A percentile compares a stretch with the other conserved stretches of the same genome.
Conservation (phyloP, 257 asterid species). For the Osmanthus fragrans region DNA sequence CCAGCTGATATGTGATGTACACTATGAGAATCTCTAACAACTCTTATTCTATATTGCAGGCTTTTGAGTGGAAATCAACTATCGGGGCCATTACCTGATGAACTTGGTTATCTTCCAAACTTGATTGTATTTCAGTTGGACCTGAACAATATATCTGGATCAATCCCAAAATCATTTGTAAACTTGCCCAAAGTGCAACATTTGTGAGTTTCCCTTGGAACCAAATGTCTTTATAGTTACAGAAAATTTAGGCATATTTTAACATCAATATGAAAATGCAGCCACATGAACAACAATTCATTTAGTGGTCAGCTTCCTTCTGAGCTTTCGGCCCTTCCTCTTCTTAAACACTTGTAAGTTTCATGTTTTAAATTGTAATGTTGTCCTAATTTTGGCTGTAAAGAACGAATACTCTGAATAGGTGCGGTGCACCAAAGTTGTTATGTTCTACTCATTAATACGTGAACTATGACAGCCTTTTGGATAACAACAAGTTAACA, state of each 20-base stretch:
- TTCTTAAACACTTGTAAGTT: slow-evolving; percentile 48
- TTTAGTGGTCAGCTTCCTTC: slow-evolving; percentile 57
- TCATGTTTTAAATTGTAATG: too few species aligned
- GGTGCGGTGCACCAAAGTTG: background rate
- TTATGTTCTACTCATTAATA: background rate
- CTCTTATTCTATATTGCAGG: slow-evolving; percentile 27
- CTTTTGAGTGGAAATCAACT: slow-evolving; percentile 50
- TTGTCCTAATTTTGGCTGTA: too few species aligned
- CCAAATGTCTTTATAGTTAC: background rate
- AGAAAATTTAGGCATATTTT: background rate
- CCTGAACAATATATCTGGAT: slow-evolving; percentile 45
- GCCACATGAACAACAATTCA: slow-evolving; percentile 56
- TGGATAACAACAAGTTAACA: slow-evolving; percentile 59
- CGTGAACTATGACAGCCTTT: slow-evolving; percentile 36
- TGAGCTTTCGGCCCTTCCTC: slow-evolving; percentile 37
- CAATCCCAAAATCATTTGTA: slow-evolving; percentile 48
- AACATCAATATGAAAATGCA: slow-evolving; percentile 22
- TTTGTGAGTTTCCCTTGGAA: slow-evolving; percentile 35
- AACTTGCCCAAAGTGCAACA: slow-evolving; percentile 42
- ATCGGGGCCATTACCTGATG: slow-evolving; percentile 49
- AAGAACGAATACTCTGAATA: background rate
- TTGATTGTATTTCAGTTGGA: slow-evolving; percentile 49
- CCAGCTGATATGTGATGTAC: too few species aligned
- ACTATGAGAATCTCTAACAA: background rate
- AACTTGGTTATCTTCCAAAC: slow-evolving; percentile 49